These are phyloP conservation scores for Gnomoniopsis sp. DNA, from an alignment of 2,329 filamentous ascomycete genomes.

Conservation along the genomic window DNA sequence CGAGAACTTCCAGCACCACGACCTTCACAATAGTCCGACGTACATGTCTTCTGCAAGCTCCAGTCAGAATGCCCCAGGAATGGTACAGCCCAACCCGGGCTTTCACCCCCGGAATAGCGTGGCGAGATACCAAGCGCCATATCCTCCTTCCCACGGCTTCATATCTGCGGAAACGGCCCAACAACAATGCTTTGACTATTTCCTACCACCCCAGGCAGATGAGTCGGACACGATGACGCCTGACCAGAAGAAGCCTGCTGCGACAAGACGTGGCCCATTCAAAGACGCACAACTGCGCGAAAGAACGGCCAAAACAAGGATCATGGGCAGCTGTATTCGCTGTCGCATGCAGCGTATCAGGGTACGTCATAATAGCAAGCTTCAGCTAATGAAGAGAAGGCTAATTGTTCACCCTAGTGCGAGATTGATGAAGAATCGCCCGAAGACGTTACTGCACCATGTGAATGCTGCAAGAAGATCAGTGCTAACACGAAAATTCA, in stretches of 20 bases:
- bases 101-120: neutral
- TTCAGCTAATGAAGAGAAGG: neutral
- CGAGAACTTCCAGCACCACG: conserved; percentile 11
- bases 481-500: conserved; percentile 47
- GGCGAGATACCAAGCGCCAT: neutral
- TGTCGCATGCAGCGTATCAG: conserved; percentile 62
- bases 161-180: conserved; percentile 4
- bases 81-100: neutral
- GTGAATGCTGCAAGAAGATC: conserved; percentile 49
- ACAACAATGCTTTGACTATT: conserved; percentile 4
- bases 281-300: conserved; percentile 48
- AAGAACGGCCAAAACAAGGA: conserved; percentile 54
- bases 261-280: conserved; percentile 50
- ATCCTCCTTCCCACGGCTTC: conserved; percentile 2
- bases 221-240: conserved; percentile 24
- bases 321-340: conserved; percentile 56
- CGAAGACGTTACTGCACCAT: conserved; percentile 42
- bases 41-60: neutral
- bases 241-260: conserved; percentile 33
- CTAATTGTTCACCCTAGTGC: conserved; percentile 39
- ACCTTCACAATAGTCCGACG: neutral
- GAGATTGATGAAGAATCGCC: conserved; percentile 39
- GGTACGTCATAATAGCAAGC: conserved; percentile 35
- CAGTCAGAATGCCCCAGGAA: neutral
- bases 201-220: conserved; percentile 15